Percentiles rank a stretch among this genome's conserved stretches.
Conservation (phyloP, 768 basidiomycete genomes). For the Leccinum disarticulatum region DNA sequence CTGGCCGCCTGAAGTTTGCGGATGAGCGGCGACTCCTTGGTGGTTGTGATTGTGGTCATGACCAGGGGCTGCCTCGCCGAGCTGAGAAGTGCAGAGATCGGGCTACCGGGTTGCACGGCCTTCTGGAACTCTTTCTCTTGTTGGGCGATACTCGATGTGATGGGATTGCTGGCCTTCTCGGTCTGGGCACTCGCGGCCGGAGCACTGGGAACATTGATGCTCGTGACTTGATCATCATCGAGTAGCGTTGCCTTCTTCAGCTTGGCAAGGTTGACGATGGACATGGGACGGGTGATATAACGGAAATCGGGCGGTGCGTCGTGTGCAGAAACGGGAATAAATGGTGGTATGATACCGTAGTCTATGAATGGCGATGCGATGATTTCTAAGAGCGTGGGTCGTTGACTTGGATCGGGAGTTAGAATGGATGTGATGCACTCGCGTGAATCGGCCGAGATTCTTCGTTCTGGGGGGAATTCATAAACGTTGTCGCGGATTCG, state of each 20-base stretch:
- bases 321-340: conserved; percentile 78
- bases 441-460: conserved; percentile 68
- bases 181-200: conserved; percentile 18
- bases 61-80: conserved; percentile 87
- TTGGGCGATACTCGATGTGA: conserved; percentile 66
- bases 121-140: conserved; percentile 97
- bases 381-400: conserved; percentile 84
- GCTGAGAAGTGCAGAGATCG: conserved; percentile 87
- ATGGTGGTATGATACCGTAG: conserved; percentile 74
- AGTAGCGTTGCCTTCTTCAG: conserved; percentile 62
- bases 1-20: conserved; percentile 58
- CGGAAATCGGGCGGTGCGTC: conserved; percentile 76
- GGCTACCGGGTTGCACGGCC: conserved; percentile 92
- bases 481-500: conserved; percentile 94
- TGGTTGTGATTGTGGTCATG: conserved; percentile 52
- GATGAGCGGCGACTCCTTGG: conserved; percentile 38
- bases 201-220: conserved; percentile 43
- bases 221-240: conserved; percentile 57
- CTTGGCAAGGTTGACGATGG: conserved; percentile 66
- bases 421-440: conserved; percentile 83
- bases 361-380: conserved; percentile 84
- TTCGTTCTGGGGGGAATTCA: conserved; percentile 80
- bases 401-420: conserved; percentile 76
- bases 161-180: conserved; percentile 36
- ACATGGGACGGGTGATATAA: conserved; percentile 57